Base-by-base conservation (phyloP, 2,329 filamentous ascomycete genomes). In the Beauveria scarabaeidicola region DNA sequence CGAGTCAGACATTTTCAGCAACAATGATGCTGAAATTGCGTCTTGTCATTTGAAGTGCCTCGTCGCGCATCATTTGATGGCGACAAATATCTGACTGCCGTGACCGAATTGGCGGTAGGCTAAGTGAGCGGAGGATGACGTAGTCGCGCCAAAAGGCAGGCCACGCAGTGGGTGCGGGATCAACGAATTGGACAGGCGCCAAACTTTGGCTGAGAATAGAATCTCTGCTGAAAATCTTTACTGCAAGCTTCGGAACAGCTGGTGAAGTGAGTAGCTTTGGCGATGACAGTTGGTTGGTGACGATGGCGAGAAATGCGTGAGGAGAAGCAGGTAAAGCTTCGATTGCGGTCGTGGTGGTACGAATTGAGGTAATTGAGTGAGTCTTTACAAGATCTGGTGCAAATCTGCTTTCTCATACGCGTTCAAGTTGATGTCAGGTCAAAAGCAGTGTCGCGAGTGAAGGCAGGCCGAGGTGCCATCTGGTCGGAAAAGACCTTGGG, bases 1-100 rank as follows among this genome's bases (percentile, higher is more conserved):
- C 5, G 80, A 81, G 62, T 77, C 75, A 19, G 71, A 78, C 59
- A 76, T 75, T 15, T 68, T 71, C 47, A 77, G 75, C 23, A 66
- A 72, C 17, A 74, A 70, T 11, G 66, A 67, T 44, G 51, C 48
- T 52, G 19, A 13, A 7, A 46, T 36, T 19, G 25, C 43, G 32
- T 27, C 47, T 44, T 13, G 17, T 52, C 47, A 52, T 52, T 10
- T 36, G 27, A n/a, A 52, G 40, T 21, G 25, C 17, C 27, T 23
- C 50, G 53, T 59, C n/a, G 23, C 50, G 23, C 19, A 53, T 32
- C 29, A 52, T 40, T 25, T 46, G 56, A 41, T 38, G 19, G 50
- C 25, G 25, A 46, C 46, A n/a, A 38, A 8, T 32, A 3, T 11
- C 36, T 19, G 29, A 17, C 29, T 48, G 44, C 19, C 43, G 15